Percentiles rank a stretch among this genome's conserved stretches.
Evolutionary conservation across 352 stramenopile species (phyloP).

Genomic region (Thalassiosira mediterranea): DNA sequence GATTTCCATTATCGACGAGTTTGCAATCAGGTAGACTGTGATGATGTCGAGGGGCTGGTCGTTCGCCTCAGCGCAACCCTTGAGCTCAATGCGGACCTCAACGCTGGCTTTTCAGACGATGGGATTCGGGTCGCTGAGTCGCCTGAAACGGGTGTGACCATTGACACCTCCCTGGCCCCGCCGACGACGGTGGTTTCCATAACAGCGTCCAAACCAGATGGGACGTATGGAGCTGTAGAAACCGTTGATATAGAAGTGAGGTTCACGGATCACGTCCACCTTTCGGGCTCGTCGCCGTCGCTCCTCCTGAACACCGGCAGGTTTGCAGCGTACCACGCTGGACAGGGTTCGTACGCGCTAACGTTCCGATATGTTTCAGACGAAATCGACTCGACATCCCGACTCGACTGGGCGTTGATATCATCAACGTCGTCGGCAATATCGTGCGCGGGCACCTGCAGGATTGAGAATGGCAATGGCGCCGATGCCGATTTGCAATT

Average conservation of each 20-base stretch:
- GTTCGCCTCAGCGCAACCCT: conserved; percentile 41
- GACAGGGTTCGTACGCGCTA: conserved; percentile 36
- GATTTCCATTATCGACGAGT: conserved; percentile 46
- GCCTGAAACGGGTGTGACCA: conserved; percentile 33
- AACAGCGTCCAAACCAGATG: conserved; percentile 22
- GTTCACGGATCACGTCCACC: conserved; percentile 50
- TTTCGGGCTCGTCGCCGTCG: conserved; percentile 27
- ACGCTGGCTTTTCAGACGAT: conserved; percentile 41
- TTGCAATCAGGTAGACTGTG: conserved; percentile 38
- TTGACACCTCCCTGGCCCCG: conserved; percentile 40
- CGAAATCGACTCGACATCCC: conserved; percentile 25
- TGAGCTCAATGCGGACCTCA: conserved; percentile 43
- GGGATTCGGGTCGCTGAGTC: conserved; percentile 39
- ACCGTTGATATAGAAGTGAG: conserved; percentile 45
- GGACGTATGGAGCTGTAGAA: conserved; percentile 49
- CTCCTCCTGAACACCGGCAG: conserved; percentile 40
- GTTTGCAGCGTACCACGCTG: conserved; percentile 40
- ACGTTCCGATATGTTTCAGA: conserved; percentile 45
- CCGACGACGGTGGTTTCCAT: conserved; percentile 35
- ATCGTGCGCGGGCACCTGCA: conserved; percentile 29
- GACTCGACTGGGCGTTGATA: conserved; percentile 46
- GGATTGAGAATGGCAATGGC: conserved; percentile 45
- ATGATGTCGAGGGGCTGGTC: conserved; percentile 31
- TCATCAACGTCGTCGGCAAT: conserved; percentile 35
- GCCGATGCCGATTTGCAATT: conserved; percentile 33